phyloP scores from a whole-genome alignment of 2,329 filamentous ascomycete species.

The Didymella sp. region DNA sequence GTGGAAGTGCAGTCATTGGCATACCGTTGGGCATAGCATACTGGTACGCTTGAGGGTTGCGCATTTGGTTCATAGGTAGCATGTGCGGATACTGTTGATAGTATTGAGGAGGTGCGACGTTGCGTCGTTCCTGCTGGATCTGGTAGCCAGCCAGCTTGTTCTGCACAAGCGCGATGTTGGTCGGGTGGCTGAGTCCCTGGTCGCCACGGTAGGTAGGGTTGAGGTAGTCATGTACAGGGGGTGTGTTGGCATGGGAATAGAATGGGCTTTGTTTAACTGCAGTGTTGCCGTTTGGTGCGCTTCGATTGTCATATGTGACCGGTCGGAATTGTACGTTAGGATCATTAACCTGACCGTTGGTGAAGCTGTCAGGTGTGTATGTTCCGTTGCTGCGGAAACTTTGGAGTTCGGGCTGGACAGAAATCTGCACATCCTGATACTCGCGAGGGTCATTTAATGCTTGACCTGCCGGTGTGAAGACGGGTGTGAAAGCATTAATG shows the following conservation, averaged over 20 bases:
- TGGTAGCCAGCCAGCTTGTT: slow-evolving; percentile 59
- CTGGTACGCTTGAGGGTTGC: slow-evolving; percentile 45
- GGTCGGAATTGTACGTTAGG: slow-evolving; percentile 49
- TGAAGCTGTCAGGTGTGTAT: slow-evolving; percentile 48
- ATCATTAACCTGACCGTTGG: slow-evolving; percentile 40
- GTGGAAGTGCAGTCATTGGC: slow-evolving; percentile 43
- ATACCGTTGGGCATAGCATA: slow-evolving; percentile 49
- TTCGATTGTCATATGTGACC: slow-evolving; percentile 52
- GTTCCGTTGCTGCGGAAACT: slow-evolving; percentile 33
- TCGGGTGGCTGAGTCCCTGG: slow-evolving; percentile 52
- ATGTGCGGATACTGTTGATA: slow-evolving; percentile 45
- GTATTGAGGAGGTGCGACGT: slow-evolving; percentile 41
- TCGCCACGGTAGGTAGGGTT: slow-evolving; percentile 52
- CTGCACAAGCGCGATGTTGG: slow-evolving; percentile 56
- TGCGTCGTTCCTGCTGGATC: slow-evolving; percentile 50
- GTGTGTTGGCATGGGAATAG: slow-evolving; percentile 56
- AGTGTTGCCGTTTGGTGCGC: slow-evolving; percentile 51
- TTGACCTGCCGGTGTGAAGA: slow-evolving; percentile 32
- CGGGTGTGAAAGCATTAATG: slow-evolving; percentile 33
- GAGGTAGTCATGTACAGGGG: slow-evolving; percentile 53
- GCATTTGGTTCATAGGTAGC: slow-evolving; percentile 47
- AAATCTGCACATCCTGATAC: slow-evolving; percentile 34
- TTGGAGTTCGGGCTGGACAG: slow-evolving; percentile 29
- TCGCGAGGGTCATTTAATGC: slow-evolving; percentile 36
- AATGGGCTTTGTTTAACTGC: slow-evolving; percentile 56